A percentile compares a stretch with the other conserved stretches of the same genome.
Conservation (phyloP, 2,329 filamentous ascomycete species). For the Colletotrichum gigasporum region DNA sequence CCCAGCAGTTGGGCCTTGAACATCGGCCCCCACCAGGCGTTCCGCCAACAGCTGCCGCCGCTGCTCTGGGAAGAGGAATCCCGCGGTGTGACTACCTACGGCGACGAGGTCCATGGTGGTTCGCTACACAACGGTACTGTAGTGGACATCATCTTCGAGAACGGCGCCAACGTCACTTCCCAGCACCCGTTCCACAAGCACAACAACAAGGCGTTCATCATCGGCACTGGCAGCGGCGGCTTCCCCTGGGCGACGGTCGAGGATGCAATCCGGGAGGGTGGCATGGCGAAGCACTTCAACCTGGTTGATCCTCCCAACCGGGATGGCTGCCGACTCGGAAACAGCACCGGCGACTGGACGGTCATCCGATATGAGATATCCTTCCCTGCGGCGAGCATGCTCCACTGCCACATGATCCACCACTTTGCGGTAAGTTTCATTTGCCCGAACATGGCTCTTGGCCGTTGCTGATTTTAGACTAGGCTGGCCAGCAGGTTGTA, state of each 20-base stretch:
- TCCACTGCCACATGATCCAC: constrained; percentile 28
- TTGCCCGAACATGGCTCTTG: neutral
- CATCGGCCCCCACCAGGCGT: constrained; percentile 20
- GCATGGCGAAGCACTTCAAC: constrained; percentile 16
- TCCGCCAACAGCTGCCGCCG: constrained; percentile 21
- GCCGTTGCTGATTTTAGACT: neutral
- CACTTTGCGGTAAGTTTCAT: constrained; percentile 16
- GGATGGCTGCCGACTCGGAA: constrained; percentile 19
- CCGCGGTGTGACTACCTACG: constrained; percentile 18
- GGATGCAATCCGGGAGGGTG: constrained; percentile 13
- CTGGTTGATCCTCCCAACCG: constrained; percentile 16
- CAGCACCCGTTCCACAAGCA: constrained; percentile 27
- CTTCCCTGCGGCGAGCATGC: constrained; percentile 25
- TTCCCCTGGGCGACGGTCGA: constrained; percentile 25
- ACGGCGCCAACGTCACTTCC: constrained; percentile 23
- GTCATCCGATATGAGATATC: constrained; percentile 28
- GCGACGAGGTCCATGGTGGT: neutral
- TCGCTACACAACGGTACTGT: constrained; percentile 13
- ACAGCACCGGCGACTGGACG: constrained; percentile 22
- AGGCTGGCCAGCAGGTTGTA: constrained; percentile 21
- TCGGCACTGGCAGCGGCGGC: constrained; percentile 15
- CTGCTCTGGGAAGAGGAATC: constrained; percentile 17
- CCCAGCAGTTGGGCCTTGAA: constrained; percentile 21
- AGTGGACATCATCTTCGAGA: constrained; percentile 25
- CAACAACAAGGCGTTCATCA: constrained; percentile 25